Base-by-base conservation (phyloP, 2,329 filamentous ascomycete species). In the Cytospora piceicola region DNA sequence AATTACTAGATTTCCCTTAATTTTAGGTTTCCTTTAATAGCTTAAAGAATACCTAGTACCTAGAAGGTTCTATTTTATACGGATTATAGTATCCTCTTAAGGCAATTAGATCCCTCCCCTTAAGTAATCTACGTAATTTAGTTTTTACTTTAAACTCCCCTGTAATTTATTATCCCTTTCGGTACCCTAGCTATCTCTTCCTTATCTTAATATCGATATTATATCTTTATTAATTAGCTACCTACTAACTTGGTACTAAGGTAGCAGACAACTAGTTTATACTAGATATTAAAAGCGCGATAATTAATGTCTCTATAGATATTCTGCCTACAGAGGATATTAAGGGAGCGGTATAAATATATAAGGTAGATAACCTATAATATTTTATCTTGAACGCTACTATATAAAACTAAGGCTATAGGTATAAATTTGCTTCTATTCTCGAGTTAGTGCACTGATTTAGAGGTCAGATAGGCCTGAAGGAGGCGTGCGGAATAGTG, bases 71-170 rank as follows among this genome's bases (percentile, higher is more conserved):
- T 4, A 4, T 5, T 5, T 9, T 32, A 9, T 4, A 9, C 30
- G 30, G 30, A 32, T 9, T 9, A 32, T 9, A 9, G 30, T 9
- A 32, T 32, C 30, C 30, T 4, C 30, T 32, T 9, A 32, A 9
- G 30, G 30, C 4, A 32, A 32, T 32, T 9, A 32, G 30, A 32
- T 32, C 30, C 30, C 30, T 4, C 30, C 30, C 30, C 30, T 75
- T 1, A 1, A 14, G 34, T n/a, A 51, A 20, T 11, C 20, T 1
- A 49, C 29, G 1, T 2, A 34, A 34, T 12, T 4, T 3, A 9
- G 9, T 24, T 1, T 7, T 29, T 6, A n/a, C n/a, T n/a, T n/a
- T n/a, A n/a, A n/a, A n/a, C n/a, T 24, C 57, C 34, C 4, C 57
- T 39, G 29, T 39, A 20, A 30, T 59, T 52, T 11, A 27, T 59